Conservation (phyloP, 805 yeast genomes). For the Blastobotrys terrestris region DNA sequence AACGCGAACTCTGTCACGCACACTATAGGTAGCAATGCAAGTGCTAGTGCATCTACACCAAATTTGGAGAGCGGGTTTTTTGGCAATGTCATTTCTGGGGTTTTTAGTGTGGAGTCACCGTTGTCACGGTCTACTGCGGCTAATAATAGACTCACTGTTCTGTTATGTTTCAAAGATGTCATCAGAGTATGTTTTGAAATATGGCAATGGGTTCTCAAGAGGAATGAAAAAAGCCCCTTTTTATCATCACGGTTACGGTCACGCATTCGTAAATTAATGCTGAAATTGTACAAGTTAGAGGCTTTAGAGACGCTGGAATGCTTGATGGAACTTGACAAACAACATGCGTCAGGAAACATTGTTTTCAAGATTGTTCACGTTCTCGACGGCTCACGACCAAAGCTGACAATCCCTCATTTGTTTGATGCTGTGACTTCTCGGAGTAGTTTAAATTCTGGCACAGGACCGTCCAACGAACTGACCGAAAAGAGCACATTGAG, state of each 20-base stretch:
- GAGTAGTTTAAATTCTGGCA: slow-evolving; percentile 31
- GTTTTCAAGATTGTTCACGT: slow-evolving; percentile 64
- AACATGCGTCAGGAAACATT: slow-evolving; percentile 18
- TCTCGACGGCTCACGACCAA: slow-evolving; percentile 79
- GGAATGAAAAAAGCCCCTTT: background rate
- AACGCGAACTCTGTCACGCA: slow-evolving; percentile 5
- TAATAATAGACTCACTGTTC: slow-evolving; percentile 48
- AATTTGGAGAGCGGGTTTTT: slow-evolving; percentile 42
- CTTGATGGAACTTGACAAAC: slow-evolving; percentile 34
- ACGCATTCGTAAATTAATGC: slow-evolving; percentile 59
- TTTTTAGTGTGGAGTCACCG: slow-evolving; percentile 66
- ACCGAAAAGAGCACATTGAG: slow-evolving; percentile 40
- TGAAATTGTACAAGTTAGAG: slow-evolving; percentile 57
- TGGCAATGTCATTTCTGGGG: slow-evolving; percentile 57
- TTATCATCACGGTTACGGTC: slow-evolving; percentile 59
- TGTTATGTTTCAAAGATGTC: slow-evolving; percentile 60
- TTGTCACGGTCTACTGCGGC: slow-evolving; percentile 42
- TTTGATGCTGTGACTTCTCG: slow-evolving; percentile 50
- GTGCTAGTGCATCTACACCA: slow-evolving; percentile 24
- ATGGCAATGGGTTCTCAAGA: slow-evolving; percentile 55
- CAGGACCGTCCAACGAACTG: slow-evolving; percentile 10
- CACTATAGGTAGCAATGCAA: slow-evolving; percentile 13
- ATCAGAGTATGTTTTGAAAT: slow-evolving; percentile 49
- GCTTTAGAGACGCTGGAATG: slow-evolving; percentile 68
- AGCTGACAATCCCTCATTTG: slow-evolving; percentile 61